Percentiles rank a stretch among this genome's conserved stretches.
These are phyloP conservation scores for Multifurca ochricompacta DNA, from an alignment of 768 basidiomycete species.

Conservation along the genomic window DNA sequence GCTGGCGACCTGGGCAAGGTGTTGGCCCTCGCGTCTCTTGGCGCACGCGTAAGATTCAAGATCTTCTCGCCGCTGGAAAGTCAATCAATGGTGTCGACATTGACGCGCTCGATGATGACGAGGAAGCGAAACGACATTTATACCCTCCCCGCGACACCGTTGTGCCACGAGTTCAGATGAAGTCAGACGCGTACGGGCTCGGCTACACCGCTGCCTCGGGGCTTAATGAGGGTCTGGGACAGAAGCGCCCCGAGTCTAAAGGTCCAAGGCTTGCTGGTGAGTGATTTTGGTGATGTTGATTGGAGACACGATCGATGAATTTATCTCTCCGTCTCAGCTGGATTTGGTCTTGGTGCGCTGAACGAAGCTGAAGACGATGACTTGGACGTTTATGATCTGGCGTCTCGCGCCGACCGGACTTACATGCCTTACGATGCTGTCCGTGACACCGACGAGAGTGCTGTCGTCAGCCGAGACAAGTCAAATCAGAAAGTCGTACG, in stretches of 20 bases:
- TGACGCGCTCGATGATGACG: slow-evolving; percentile 43
- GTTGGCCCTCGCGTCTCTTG: slow-evolving; percentile 84
- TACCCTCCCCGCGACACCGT: slow-evolving; percentile 80
- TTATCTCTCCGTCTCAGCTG: slow-evolving; percentile 37
- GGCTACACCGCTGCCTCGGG: slow-evolving; percentile 67
- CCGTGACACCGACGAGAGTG: slow-evolving; percentile 59
- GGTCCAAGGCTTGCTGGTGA: slow-evolving; percentile 56
- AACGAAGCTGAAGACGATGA: slow-evolving; percentile 96
- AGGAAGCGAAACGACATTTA: slow-evolving; percentile 79
- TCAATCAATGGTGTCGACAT: slow-evolving; percentile 29
- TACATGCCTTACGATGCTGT: slow-evolving; percentile 58
- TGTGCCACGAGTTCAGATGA: slow-evolving; percentile 51
- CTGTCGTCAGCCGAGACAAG: slow-evolving; percentile 27
- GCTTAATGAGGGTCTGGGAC: slow-evolving; percentile 52
- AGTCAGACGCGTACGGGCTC: slow-evolving; percentile 74
- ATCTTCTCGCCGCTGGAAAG: slow-evolving; percentile 38
- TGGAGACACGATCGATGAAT: neutral
- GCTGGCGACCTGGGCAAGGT: slow-evolving; percentile 90
- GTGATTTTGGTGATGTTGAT: slow-evolving; percentile 6
- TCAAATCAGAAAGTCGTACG: neutral
- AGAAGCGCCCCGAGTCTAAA: slow-evolving; percentile 21
- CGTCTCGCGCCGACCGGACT: slow-evolving; percentile 30
- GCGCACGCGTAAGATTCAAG: slow-evolving; percentile 65
- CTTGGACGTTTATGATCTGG: slow-evolving; percentile 68
- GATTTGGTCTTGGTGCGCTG: slow-evolving; percentile 81